A percentile compares a stretch with the other conserved stretches of the same genome.
These are phyloP conservation scores for Paramecium pentaurelia DNA, from an alignment of 73 alveolate genomes.

Conservation along the genomic window DNA sequence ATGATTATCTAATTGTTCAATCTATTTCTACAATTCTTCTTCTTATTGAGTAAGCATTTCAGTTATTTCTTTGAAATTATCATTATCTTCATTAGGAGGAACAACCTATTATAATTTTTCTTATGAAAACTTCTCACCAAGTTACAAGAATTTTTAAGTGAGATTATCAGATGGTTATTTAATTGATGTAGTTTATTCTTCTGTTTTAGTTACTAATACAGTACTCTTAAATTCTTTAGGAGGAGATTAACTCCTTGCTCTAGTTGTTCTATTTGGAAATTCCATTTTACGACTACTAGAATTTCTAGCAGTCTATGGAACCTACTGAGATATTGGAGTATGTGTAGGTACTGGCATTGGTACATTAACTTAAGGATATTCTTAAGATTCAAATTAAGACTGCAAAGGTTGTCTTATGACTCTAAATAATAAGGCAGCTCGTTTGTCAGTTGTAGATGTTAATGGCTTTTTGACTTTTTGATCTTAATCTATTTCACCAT, in stretches of 20 bases:
- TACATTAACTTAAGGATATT: not conserved
- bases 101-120: not conserved
- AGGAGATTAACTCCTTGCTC: conserved; percentile 29
- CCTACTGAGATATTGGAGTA: not conserved
- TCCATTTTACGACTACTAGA: not conserved
- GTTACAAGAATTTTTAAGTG: not conserved
- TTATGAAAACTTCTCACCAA: not conserved
- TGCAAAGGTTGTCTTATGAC: not conserved
- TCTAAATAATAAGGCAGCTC: not conserved
- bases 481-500: not conserved
- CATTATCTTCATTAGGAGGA: not conserved
- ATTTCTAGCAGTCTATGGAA: not conserved
- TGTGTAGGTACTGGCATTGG: not conserved
- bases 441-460: conserved; percentile 33
- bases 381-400: not conserved
- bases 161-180: not conserved
- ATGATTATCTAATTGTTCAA: not conserved
- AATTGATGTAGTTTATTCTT: not conserved
- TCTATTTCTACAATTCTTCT: not conserved
- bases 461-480: conserved; percentile 18
- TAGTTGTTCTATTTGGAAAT: not conserved
- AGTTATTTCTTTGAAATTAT: not conserved
- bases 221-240: not conserved
- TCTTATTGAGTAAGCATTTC: conserved; percentile 19
- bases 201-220: not conserved